Base-by-base conservation (phyloP, 2,329 filamentous ascomycete genomes). In the Hymenoscyphus linearis region DNA sequence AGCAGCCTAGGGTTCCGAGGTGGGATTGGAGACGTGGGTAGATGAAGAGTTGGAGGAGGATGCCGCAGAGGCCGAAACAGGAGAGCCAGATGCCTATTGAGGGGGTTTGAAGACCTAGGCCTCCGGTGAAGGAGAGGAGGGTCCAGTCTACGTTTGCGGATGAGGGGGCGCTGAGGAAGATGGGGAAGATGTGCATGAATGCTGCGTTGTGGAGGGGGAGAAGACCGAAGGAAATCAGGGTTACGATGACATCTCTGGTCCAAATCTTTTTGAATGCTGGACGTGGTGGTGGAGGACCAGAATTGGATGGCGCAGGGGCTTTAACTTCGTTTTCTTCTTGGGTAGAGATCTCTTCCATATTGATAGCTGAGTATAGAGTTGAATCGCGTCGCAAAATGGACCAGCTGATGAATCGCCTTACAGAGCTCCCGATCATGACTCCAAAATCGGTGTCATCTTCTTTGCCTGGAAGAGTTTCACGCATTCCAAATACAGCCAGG, bases 51-150 rank as follows among this genome's bases (percentile, higher is more conserved):
- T 92, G 88, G 57, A 95, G 77, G 0, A 83, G 76, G 64, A 91
- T 85, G 26, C 88, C 88, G 52, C 90, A 79, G 52, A 88, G 75
- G 9, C 88, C 88, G 10, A 90, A 83, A 64, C 88, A 82, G 14
- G 87, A 85, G 47, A 87, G 88, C 14, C 87, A 87, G 50, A 88
- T 76, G 26, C 88, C 88, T 55, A 91, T 87, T 0, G 83, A 84
- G 0, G 83, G 79, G 0, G 87, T 84, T 0, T 85, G 81, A 72
- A 91, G 85, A 16, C 89, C 88, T 0, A 95, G 79, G 1, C 90
- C 90, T 40, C 90, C 89, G 9, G 90, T 85, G 2, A 82, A 68
- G 0, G 81, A 78, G 37, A 70, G 61, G 5, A 66, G 62, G 2
- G 61, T 65, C n/a, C 86, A 87, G 36, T 86, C 85, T 2, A 82